Base-by-base conservation (phyloP, 257 asterid species). In the Lycium ferocissimum region DNA sequence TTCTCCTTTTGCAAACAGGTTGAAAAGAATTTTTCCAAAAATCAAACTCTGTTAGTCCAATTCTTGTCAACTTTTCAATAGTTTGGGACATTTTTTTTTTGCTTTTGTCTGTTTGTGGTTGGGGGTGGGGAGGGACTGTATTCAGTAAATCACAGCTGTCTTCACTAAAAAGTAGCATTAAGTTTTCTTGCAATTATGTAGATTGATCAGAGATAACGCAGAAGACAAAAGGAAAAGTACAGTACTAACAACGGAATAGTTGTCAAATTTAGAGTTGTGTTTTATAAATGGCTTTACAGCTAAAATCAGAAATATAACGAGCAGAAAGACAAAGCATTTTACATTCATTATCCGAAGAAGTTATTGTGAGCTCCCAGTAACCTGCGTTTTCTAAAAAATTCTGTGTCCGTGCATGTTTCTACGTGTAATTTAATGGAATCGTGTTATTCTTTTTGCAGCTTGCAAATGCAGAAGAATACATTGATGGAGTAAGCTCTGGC, bases 381-480 rank as follows among this genome's bases (percentile, higher is more conserved):
- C n/a, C 11, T 72, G 38, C 58, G 45, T 73, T 22, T 45, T 73
- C 38, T 73, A 43, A 20, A 63, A 13, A 59, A 62, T 56, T 20
- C 15, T 11, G n/a, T 2, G 45, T 63, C 43, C 5, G 15, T 80
- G 59, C 56, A 13, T 81, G 9, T 45, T 57, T 33, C 10, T 61
- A 2, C 15, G 33, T 45, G 47, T 43, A 1, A 45, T 73, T 73
- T 65, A 66, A 54, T 26, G 51, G 6, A 15, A 82, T 83, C 15
- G 0, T 11, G 12, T 40, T 57, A 2, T 12, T 40, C 5, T 81
- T 73, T 81, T 83, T 86, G 86, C 93, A 96, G 99, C 94, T 94
- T n/a, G 98, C 98, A 54, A 94, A 93, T 78, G 98, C 99, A 67
- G 99, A 96, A 82, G 99, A 96, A 79, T 96, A 87, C 75, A 89